A percentile compares a stretch with the other conserved stretches of the same genome.
These are phyloP conservation scores for Ceratocystis colombiana DNA, from an alignment of 2,329 filamentous ascomycete genomes.

Conservation along the genomic window DNA sequence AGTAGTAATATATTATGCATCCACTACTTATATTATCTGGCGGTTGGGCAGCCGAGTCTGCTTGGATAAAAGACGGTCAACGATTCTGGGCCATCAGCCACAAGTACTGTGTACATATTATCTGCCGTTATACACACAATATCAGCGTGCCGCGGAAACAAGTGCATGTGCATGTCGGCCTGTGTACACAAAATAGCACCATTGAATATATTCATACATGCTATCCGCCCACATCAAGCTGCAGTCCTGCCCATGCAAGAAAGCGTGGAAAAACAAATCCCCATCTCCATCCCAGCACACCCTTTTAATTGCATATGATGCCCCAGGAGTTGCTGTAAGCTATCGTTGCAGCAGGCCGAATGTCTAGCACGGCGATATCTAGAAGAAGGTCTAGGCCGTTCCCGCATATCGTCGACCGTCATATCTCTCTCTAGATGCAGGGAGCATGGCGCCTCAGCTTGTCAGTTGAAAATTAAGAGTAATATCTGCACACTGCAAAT, in stretches of 20 bases:
- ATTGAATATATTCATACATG: neutral
- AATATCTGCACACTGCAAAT: neutral
- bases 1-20: neutral
- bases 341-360: too few species aligned
- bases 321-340: slow-evolving; percentile 6
- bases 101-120: neutral
- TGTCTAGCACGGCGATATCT: too few species aligned
- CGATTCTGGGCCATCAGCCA: neutral
- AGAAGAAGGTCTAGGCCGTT: too few species aligned
- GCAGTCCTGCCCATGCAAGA: neutral
- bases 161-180: neutral
- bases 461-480: too few species aligned
- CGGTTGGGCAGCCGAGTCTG: neutral
- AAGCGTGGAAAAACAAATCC: neutral
- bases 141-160: neutral
- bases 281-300: neutral
- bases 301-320: neutral
- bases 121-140: neutral
- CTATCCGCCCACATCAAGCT: neutral
- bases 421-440: neutral
- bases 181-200: neutral
- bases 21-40: neutral
- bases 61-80: neutral
- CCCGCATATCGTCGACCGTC: too few species aligned
- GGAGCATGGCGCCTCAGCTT: too few species aligned